These are phyloP conservation scores for Gossypium anomalum DNA, from an alignment of 345 rosid species.

Conservation along the genomic window DNA sequence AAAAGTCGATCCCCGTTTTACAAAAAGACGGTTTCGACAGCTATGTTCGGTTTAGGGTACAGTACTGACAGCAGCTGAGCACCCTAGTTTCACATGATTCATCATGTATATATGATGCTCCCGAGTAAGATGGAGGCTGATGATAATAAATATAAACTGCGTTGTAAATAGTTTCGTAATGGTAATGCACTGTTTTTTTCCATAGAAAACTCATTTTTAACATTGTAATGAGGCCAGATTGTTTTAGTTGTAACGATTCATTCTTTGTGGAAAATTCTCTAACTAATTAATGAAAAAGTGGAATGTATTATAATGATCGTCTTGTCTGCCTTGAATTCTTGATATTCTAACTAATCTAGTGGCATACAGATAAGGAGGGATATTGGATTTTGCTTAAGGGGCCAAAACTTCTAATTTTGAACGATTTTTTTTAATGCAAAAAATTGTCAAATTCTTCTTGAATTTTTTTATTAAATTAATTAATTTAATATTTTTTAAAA, in stretches of 20 bases:
- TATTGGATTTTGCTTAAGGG: too few species aligned
- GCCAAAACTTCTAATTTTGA: too few species aligned
- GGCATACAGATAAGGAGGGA: background rate
- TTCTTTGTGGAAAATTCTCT: background rate
- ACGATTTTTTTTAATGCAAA: too few species aligned
- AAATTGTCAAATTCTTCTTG: too few species aligned
- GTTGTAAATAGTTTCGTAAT: background rate
- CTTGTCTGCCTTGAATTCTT: background rate
- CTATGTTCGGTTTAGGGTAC: slow-evolving; percentile 29
- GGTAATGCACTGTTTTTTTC: background rate
- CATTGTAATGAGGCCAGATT: background rate
- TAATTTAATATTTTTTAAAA: too few species aligned
- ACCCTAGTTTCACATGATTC: slow-evolving; percentile 4
- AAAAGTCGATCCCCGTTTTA: too few species aligned
- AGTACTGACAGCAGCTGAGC: background rate
- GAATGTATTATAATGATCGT: background rate
- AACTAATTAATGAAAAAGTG: background rate
- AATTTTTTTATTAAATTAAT: too few species aligned
- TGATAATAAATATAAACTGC: background rate
- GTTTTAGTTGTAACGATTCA: background rate
- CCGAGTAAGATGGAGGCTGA: background rate
- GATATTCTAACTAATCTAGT: background rate
- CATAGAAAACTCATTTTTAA: background rate
- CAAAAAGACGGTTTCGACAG: too few species aligned
- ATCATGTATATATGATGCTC: background rate